Evolutionary conservation across 2,329 filamentous ascomycete species (phyloP).

Genomic region (Penicillium sp.): DNA sequence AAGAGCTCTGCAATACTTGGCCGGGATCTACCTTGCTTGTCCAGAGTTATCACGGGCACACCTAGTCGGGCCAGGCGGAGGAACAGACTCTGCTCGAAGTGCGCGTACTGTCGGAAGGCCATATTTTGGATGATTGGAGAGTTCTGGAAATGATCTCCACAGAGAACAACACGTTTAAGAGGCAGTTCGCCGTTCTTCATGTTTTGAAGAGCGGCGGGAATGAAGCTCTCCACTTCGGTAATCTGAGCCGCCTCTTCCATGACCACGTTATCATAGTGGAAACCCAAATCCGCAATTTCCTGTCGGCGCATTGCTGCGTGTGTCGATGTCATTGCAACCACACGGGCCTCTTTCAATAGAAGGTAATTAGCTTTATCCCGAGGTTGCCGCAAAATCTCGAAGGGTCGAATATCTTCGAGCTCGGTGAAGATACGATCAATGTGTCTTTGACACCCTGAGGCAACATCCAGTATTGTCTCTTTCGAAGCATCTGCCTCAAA

Average conservation of each 20-base stretch:
- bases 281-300: slow-evolving; percentile 88
- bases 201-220: slow-evolving; percentile 89
- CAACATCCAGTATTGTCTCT: slow-evolving; percentile 71
- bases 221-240: slow-evolving; percentile 95
- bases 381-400: slow-evolving; percentile 86
- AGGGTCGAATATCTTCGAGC: slow-evolving; percentile 88
- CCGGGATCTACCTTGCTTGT: slow-evolving; percentile 89
- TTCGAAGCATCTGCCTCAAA: slow-evolving; percentile 69
- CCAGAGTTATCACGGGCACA: slow-evolving; percentile 85
- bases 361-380: slow-evolving; percentile 96
- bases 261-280: slow-evolving; percentile 95
- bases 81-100: slow-evolving; percentile 94
- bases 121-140: slow-evolving; percentile 93
- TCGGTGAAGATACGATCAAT: slow-evolving; percentile 89
- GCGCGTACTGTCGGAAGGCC: slow-evolving; percentile 91
- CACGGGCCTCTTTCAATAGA: slow-evolving; percentile 90
- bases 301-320: slow-evolving; percentile 92
- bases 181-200: slow-evolving; percentile 70
- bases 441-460: slow-evolving; percentile 82
- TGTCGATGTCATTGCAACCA: slow-evolving; percentile 98
- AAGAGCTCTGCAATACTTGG: slow-evolving; percentile 86
- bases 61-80: slow-evolving; percentile 85
- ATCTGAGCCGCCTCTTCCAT: slow-evolving; percentile 99
- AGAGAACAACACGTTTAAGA: slow-evolving; percentile 85
- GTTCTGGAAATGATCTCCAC: slow-evolving; percentile 95